Percentiles rank a stretch among this genome's conserved stretches.
Conservation (phyloP, 1,284 basidiomycete species). For the Pyrrhoderma noxium region DNA sequence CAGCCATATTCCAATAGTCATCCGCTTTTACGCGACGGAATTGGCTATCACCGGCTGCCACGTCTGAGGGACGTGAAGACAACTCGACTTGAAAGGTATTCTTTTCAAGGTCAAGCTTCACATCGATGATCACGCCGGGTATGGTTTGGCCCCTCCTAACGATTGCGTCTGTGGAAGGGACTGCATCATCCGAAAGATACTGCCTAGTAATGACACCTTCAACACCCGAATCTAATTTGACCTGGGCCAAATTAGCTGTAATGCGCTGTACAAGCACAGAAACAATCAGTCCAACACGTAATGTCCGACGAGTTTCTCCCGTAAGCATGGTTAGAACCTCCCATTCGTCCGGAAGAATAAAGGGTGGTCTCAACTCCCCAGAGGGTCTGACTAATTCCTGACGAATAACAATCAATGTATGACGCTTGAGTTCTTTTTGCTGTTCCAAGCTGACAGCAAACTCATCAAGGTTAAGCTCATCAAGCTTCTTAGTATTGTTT, state of each 20-base stretch:
- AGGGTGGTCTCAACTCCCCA: conserved; percentile 68
- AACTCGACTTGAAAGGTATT: conserved; percentile 72
- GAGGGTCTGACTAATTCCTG: conserved; percentile 86
- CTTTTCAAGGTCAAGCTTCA: conserved; percentile 54
- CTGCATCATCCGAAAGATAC: conserved; percentile 52
- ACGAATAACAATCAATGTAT: conserved; percentile 84
- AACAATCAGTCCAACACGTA: conserved; percentile 77
- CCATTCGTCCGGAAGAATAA: conserved; percentile 63
- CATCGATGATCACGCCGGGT: conserved; percentile 73
- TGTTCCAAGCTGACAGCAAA: conserved; percentile 91
- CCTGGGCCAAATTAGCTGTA: conserved; percentile 44
- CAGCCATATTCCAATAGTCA: conserved; percentile 61
- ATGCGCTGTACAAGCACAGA: conserved; percentile 70
- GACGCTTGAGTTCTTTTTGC: conserved; percentile 80
- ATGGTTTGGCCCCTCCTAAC: conserved; percentile 75
- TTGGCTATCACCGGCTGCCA: conserved; percentile 57
- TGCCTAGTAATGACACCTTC: conserved; percentile 74
- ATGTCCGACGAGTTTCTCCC: conserved; percentile 80
- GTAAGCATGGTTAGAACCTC: conserved; percentile 94
- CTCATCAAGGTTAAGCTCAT: conserved; percentile 92
- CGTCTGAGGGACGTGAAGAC: conserved; percentile 67
- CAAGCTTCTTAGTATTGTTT: conserved; percentile 76
- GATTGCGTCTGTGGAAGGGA: conserved; percentile 35
- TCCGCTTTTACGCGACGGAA: conserved; percentile 61
- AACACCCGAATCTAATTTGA: conserved; percentile 87